Evolutionary conservation across 2,329 filamentous ascomycete genomes (phyloP).

Genomic region (Myotisia sp.): DNA sequence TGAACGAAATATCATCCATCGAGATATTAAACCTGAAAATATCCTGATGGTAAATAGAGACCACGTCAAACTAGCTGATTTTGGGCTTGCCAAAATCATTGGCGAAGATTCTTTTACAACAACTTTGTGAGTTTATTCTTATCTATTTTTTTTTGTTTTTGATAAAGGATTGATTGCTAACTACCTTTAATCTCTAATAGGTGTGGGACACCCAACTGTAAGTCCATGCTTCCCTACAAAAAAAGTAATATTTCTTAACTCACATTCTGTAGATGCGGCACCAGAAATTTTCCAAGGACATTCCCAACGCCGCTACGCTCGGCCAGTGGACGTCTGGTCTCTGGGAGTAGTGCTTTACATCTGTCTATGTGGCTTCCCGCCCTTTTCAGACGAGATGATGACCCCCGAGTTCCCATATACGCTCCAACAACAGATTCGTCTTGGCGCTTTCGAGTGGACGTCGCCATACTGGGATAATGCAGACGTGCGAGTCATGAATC

Average conservation of each 20-base stretch:
- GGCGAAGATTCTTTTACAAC: slow-evolving; percentile 97
- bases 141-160: not conserved
- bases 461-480: slow-evolving; percentile 91
- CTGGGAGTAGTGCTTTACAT: slow-evolving; percentile 97
- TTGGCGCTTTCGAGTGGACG: slow-evolving; percentile 81
- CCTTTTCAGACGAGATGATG: slow-evolving; percentile 88
- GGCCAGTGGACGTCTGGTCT: slow-evolving; percentile 92
- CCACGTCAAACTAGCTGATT: slow-evolving; percentile 84
- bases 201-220: slow-evolving; percentile 83
- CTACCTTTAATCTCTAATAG: slow-evolving; percentile 18
- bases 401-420: slow-evolving; percentile 67
- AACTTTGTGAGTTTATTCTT: slow-evolving; percentile 49
- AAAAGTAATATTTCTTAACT: not conserved
- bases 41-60: slow-evolving; percentile 79
- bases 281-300: slow-evolving; percentile 83
- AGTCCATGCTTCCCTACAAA: slow-evolving; percentile 16
- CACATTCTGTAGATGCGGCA: slow-evolving; percentile 51
- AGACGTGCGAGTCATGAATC: slow-evolving; percentile 71
- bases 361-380: slow-evolving; percentile 89
- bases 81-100: slow-evolving; percentile 94
- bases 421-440: slow-evolving; percentile 77
- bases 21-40: slow-evolving; percentile 96
- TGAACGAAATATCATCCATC: slow-evolving; percentile 90
- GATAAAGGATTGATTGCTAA: too few relatives aligned
- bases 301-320: slow-evolving; percentile 74